Percentiles rank a stretch among this genome's conserved stretches.
Conservation (phyloP, 345 rosid species). For the Hibiscus tridactylites region DNA sequence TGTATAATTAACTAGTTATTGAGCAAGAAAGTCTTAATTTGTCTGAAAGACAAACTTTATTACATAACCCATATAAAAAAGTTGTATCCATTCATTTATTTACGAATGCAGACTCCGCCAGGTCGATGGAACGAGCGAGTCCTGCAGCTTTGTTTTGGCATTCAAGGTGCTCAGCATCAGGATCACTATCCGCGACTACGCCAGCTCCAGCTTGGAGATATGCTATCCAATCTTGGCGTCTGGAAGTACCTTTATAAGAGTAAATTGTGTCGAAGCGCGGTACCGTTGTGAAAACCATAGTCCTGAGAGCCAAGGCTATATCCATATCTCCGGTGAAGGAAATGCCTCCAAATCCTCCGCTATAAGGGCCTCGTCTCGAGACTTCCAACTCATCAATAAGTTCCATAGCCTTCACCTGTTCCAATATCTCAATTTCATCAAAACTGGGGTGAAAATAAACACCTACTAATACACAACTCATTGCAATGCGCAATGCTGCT, state of each 20-base stretch:
- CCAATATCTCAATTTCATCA: conserved; percentile 2
- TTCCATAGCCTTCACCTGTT: conserved; percentile 79
- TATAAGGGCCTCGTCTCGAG: conserved; percentile 78
- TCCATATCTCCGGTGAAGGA: conserved; percentile 85
- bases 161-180: conserved; percentile 68
- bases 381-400: conserved; percentile 64
- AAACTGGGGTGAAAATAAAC: too few relatives aligned
- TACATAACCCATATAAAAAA: background rate
- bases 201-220: conserved; percentile 92
- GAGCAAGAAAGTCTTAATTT: background rate
- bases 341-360: conserved; percentile 80
- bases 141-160: conserved; percentile 86
- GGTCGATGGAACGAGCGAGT: conserved; percentile 81
- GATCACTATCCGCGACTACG: conserved; percentile 75
- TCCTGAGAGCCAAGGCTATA: conserved; percentile 71
- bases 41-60: background rate
- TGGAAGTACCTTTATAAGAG: conserved; percentile 39
- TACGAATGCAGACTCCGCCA: conserved; percentile 74
- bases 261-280: conserved; percentile 56
- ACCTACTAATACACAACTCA: too few relatives aligned
- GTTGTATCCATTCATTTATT: conserved; percentile 6
- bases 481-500: background rate
- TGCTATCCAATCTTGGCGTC: conserved; percentile 75
- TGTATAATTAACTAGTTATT: background rate
- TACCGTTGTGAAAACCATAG: conserved; percentile 73